Evolutionary conservation across 2,329 filamentous ascomycete species (phyloP).

Genomic region (Penicillium rolfsii): DNA sequence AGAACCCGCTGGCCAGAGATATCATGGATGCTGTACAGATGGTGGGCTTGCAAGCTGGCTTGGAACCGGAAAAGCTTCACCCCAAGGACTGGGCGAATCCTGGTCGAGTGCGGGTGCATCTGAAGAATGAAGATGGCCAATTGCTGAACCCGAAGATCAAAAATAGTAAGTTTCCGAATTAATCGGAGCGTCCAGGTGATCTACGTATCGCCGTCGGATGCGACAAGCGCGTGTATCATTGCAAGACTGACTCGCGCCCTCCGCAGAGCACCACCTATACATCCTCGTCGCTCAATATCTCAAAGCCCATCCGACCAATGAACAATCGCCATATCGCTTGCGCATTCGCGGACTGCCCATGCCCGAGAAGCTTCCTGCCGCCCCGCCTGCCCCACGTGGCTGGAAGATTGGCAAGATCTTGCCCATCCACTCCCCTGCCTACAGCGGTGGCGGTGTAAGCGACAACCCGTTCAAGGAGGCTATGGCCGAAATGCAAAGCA

Average conservation of each 20-base stretch:
- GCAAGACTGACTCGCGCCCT: neutral
- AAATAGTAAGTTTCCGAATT: slow-evolving; percentile 59
- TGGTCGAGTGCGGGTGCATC: slow-evolving; percentile 78
- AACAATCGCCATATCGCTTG: slow-evolving; percentile 70
- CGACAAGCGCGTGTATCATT: neutral
- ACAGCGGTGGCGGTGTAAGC: slow-evolving; percentile 89
- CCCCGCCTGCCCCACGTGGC: slow-evolving; percentile 76
- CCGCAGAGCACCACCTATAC: slow-evolving; percentile 78
- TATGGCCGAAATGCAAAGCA: slow-evolving; percentile 84
- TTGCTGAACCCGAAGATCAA: slow-evolving; percentile 58
- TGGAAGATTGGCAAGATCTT: slow-evolving; percentile 88
- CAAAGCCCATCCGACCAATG: slow-evolving; percentile 74
- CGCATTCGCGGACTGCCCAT: slow-evolving; percentile 74
- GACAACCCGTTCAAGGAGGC: slow-evolving; percentile 96
- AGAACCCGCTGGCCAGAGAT: slow-evolving; percentile 84
- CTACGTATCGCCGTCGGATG: neutral
- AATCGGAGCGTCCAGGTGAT: neutral
- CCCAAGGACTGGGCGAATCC: slow-evolving; percentile 98
- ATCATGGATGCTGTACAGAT: slow-evolving; percentile 82
- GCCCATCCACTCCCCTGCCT: slow-evolving; percentile 83
- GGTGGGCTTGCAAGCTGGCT: slow-evolving; percentile 65
- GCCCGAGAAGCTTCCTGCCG: slow-evolving; percentile 68
- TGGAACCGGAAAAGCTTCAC: slow-evolving; percentile 90
- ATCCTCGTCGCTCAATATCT: slow-evolving; percentile 77
- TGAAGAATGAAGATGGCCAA: slow-evolving; percentile 61